Percentiles rank a stretch among this genome's conserved stretches.
Evolutionary conservation across 345 rosid species (phyloP).

Genomic region (Hibiscus trionum): DNA sequence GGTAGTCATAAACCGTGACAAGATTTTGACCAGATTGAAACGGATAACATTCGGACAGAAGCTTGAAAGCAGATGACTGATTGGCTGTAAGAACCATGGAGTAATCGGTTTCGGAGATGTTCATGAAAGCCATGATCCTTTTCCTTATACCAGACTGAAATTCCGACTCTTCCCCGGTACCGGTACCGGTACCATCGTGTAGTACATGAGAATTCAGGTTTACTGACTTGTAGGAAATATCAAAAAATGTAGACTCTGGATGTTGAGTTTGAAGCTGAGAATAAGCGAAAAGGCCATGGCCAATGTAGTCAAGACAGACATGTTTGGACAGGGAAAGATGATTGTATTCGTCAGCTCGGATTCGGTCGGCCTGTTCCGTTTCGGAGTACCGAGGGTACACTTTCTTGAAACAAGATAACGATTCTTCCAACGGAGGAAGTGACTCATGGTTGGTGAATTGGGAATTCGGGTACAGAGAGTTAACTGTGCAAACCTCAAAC

Average conservation of each 20-base stretch:
- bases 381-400: slow-evolving; percentile 47
- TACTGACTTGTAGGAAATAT: slow-evolving; percentile 41
- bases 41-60: slow-evolving; percentile 60
- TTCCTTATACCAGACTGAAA: slow-evolving; percentile 39
- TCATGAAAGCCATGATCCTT: slow-evolving; percentile 65
- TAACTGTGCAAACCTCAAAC: slow-evolving; percentile 34
- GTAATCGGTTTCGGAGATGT: slow-evolving; percentile 66
- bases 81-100: slow-evolving; percentile 56
- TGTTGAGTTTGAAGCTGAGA: slow-evolving; percentile 26
- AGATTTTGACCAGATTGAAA: slow-evolving; percentile 45
- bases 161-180: slow-evolving; percentile 34
- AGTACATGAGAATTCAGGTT: slow-evolving; percentile 33
- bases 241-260: slow-evolving; percentile 25
- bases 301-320: slow-evolving; percentile 57
- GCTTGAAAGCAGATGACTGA: slow-evolving; percentile 65
- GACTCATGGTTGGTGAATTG: slow-evolving; percentile 82
- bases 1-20: slow-evolving; percentile 72
- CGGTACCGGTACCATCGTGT: slow-evolving; percentile 10
- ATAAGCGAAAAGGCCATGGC: slow-evolving; percentile 74
- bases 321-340: slow-evolving; percentile 46
- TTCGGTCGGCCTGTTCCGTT: slow-evolving; percentile 44
- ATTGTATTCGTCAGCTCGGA: slow-evolving; percentile 51
- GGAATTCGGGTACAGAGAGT: slow-evolving; percentile 30
- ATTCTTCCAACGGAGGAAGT: slow-evolving; percentile 51
- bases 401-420: slow-evolving; percentile 36